phyloP scores from a whole-genome alignment of 2,329 filamentous ascomycete genomes.

The Ilyonectria sp. region DNA sequence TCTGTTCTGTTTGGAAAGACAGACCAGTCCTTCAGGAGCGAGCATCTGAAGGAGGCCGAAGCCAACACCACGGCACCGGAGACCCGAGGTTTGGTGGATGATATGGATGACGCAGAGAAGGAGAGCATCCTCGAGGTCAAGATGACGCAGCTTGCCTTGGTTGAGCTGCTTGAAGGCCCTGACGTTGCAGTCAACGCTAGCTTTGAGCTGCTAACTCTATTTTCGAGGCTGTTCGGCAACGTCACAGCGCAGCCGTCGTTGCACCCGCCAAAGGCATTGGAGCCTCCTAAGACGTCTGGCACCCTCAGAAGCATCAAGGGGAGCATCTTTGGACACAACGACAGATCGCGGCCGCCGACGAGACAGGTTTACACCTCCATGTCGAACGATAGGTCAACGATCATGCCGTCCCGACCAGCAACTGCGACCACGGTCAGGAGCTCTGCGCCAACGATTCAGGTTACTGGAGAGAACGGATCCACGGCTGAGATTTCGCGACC shows the following conservation, averaged over 20 bases:
- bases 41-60: conserved; percentile 75
- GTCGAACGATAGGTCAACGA: conserved; percentile 55
- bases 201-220: conserved; percentile 87
- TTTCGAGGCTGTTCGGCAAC: conserved; percentile 82
- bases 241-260: conserved; percentile 62
- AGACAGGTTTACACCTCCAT: conserved; percentile 56
- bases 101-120: conserved; percentile 88
- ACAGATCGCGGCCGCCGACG: conserved; percentile 61
- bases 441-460: conserved; percentile 79
- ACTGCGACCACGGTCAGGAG: conserved; percentile 62
- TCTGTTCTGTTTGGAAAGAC: conserved; percentile 77
- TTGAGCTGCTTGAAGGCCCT: conserved; percentile 87
- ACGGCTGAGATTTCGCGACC: conserved; percentile 53
- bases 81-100: conserved; percentile 74
- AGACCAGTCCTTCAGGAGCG: conserved; percentile 72
- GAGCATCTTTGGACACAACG: conserved; percentile 82
- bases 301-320: conserved; percentile 79
- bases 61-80: conserved; percentile 43
- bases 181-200: conserved; percentile 90
- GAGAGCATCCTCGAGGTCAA: conserved; percentile 93
- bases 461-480: conserved; percentile 76
- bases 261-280: conserved; percentile 59
- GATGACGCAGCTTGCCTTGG: conserved; percentile 90
- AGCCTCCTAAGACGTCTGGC: conserved; percentile 79
- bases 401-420: conserved; percentile 49